Evolutionary conservation across 1,139 yeast species (phyloP).

Genomic region (Pichia sp.): DNA sequence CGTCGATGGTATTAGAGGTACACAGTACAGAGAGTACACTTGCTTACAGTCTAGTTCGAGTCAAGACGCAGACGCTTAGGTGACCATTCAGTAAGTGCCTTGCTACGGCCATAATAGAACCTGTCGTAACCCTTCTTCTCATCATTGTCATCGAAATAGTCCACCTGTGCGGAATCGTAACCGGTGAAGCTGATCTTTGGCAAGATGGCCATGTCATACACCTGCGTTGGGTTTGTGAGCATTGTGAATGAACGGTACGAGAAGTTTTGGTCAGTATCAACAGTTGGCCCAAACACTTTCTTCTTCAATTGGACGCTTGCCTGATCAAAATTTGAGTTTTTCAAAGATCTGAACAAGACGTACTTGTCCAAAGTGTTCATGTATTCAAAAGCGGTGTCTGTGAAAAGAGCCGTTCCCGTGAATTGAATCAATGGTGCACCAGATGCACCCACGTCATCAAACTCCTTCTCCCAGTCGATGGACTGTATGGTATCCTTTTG

Average conservation of each 20-base stretch:
- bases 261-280: slow-evolving; percentile 15
- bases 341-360: slow-evolving; percentile 55
- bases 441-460: slow-evolving; percentile 54
- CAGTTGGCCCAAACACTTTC: slow-evolving; percentile 20
- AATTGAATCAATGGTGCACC: slow-evolving; percentile 51
- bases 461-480: slow-evolving; percentile 40
- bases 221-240: slow-evolving; percentile 53
- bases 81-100: slow-evolving; percentile 22
- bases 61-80: slow-evolving; percentile 16
- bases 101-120: slow-evolving; percentile 23
- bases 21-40: too few relatives aligned
- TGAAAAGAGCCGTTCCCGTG: slow-evolving; percentile 74
- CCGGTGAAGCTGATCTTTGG: slow-evolving; percentile 25
- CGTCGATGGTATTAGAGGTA: too few relatives aligned
- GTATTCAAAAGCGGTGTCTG: slow-evolving; percentile 62
- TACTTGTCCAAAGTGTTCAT: slow-evolving; percentile 46
- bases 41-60: slow-evolving; percentile 13
- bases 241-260: slow-evolving; percentile 64
- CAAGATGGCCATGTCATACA: slow-evolving; percentile 69
- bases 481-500: slow-evolving; percentile 25
- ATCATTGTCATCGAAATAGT: slow-evolving; percentile 23
- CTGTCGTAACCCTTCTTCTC: slow-evolving; percentile 20
- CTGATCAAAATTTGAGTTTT: slow-evolving; percentile 43
- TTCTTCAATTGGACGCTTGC: slow-evolving; percentile 9
- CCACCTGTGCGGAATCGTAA: slow-evolving; percentile 15